Conservation (phyloP, 78 protist genomes). For the Andalucia godoyi region DNA sequence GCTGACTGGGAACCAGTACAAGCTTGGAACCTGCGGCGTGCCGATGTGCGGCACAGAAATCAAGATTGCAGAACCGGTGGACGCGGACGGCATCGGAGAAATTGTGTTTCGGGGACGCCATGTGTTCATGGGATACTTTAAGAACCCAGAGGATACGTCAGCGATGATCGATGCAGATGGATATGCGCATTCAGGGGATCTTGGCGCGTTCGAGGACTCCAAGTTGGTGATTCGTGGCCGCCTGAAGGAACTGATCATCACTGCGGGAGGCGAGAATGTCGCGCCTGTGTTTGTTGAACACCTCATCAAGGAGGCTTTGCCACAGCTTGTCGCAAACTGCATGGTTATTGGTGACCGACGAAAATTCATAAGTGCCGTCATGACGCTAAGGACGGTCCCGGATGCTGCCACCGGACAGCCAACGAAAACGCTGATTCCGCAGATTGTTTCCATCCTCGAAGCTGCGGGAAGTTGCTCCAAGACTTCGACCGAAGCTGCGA, state of each 20-base stretch:
- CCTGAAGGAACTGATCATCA: slow-evolving; percentile 74
- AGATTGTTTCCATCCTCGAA: too few species aligned
- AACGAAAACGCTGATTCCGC: background rate
- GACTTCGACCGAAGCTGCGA: too few species aligned
- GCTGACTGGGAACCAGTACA: slow-evolving; percentile 23
- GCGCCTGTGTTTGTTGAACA: slow-evolving; percentile 73
- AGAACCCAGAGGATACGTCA: slow-evolving; percentile 25
- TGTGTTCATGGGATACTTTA: slow-evolving; percentile 33
- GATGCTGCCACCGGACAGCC: background rate
- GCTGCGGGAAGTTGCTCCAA: too few species aligned
- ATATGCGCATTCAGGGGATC: slow-evolving; percentile 73
- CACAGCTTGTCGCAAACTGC: slow-evolving; percentile 23
- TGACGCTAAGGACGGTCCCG: slow-evolving; percentile 11
- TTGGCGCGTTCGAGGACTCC: slow-evolving; percentile 50
- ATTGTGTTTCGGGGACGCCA: slow-evolving; percentile 26
- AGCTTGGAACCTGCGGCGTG: slow-evolving; percentile 46
- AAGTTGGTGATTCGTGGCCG: slow-evolving; percentile 60
- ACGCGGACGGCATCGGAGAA: slow-evolving; percentile 7
- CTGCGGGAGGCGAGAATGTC: slow-evolving; percentile 88
- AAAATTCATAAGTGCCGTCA: slow-evolving; percentile 23
- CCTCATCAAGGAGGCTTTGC: slow-evolving; percentile 20
- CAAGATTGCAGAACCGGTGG: too few species aligned
- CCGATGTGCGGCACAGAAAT: slow-evolving; percentile 29
- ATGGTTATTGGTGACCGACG: slow-evolving; percentile 62
- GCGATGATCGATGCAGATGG: slow-evolving; percentile 65